These are phyloP conservation scores for Exserohilum rostratum DNA, from an alignment of 2,329 filamentous ascomycete genomes.

Conservation along the genomic window DNA sequence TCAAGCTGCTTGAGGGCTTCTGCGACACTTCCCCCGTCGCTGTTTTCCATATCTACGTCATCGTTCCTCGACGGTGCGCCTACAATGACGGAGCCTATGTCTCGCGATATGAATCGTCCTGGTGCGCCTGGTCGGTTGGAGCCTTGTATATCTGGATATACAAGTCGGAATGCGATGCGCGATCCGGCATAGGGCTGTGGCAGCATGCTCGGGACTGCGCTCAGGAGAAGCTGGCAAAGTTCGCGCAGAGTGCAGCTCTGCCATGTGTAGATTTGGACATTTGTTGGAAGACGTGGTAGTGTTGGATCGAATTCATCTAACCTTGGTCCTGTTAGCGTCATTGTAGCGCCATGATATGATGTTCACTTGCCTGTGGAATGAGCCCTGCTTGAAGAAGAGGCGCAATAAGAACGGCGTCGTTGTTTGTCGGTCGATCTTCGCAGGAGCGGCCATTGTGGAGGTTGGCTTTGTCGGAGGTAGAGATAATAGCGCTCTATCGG, in stretches of 20 bases:
- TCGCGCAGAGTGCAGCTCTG: constrained; percentile 79
- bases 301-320: constrained; percentile 69
- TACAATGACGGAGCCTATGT: constrained; percentile 82
- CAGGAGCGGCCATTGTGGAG: constrained; percentile 41
- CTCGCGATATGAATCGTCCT: constrained; percentile 75
- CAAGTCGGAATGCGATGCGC: constrained; percentile 82
- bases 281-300: constrained; percentile 64
- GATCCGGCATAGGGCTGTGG: constrained; percentile 79
- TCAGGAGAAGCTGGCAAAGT: constrained; percentile 76
- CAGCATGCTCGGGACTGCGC: constrained; percentile 70
- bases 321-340: constrained; percentile 49
- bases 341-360: too few species aligned
- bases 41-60: constrained; percentile 22
- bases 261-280: constrained; percentile 87
- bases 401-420: constrained; percentile 84
- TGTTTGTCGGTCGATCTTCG: constrained; percentile 67
- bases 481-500: background rate
- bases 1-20: constrained; percentile 54
- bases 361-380: constrained; percentile 68
- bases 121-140: constrained; percentile 51
- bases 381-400: constrained; percentile 78
- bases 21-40: constrained; percentile 23
- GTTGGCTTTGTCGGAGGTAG: background rate
- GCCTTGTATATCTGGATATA: constrained; percentile 75
- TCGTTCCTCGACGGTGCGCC: constrained; percentile 51